These are phyloP conservation scores for Microbotryum intermedium DNA, from an alignment of 1,284 basidiomycete species.

Conservation along the genomic window DNA sequence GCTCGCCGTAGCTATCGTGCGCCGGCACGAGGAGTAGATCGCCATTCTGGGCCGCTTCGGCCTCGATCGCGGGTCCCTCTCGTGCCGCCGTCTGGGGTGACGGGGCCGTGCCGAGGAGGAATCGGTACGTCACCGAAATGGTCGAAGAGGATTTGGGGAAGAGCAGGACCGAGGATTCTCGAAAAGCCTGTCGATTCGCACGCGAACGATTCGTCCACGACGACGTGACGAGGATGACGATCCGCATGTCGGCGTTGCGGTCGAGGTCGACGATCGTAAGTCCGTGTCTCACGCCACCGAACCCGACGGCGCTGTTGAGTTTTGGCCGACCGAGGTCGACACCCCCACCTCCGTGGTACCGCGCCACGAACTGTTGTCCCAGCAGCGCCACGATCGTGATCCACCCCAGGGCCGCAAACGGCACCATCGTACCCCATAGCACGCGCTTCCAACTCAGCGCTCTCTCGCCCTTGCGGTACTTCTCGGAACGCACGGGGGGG, in stretches of 20 bases:
- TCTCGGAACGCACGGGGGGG: conserved; percentile 26
- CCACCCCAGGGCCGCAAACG: conserved; percentile 26
- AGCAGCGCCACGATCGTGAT: conserved; percentile 18
- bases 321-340: conserved; percentile 6
- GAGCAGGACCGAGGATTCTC: conserved; percentile 19
- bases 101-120: conserved; percentile 25
- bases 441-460: conserved; percentile 26
- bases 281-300: background rate
- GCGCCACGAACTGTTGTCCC: conserved; percentile 22
- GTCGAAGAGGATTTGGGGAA: conserved; percentile 2
- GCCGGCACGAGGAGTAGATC: conserved; percentile 25
- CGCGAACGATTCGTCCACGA: conserved; percentile 22
- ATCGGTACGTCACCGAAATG: conserved; percentile 21
- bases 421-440: conserved; percentile 26
- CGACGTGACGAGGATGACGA: conserved; percentile 27
- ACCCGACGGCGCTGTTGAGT: background rate
- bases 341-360: conserved; percentile 25
- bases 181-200: conserved; percentile 19
- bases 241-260: conserved; percentile 3
- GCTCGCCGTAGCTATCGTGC: conserved; percentile 10
- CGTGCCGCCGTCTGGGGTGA: conserved; percentile 13
- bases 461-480: conserved; percentile 26
- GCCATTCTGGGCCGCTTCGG: conserved; percentile 15
- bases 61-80: conserved; percentile 16
- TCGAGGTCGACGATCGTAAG: conserved; percentile 2